phyloP scores from a whole-genome alignment of 2,329 filamentous ascomycete genomes.

The Domatiomyces globalis region DNA sequence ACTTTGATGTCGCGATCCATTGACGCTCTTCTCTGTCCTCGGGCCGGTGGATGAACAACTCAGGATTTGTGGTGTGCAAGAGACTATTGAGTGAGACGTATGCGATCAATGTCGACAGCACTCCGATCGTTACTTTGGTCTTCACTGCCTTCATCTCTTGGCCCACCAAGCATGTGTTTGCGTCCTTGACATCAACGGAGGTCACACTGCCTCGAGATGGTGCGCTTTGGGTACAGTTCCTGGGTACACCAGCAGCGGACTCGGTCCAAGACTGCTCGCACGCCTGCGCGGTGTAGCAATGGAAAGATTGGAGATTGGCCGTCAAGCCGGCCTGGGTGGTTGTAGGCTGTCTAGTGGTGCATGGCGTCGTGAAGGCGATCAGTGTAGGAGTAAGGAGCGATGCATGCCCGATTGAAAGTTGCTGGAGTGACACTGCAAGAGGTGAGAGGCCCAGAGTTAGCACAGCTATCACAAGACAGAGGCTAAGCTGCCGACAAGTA shows the following conservation, averaged over 20 bases:
- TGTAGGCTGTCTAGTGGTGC: neutral
- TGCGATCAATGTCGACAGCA: conserved; percentile 28
- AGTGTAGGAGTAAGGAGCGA: neutral
- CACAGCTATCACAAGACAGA: neutral
- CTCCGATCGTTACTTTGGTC: conserved; percentile 26
- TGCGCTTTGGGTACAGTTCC: neutral
- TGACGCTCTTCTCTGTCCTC: conserved; percentile 47
- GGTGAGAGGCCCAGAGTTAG: neutral
- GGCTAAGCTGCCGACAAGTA: neutral
- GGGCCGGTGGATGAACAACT: conserved; percentile 44
- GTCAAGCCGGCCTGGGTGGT: neutral
- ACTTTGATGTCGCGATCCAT: conserved; percentile 59
- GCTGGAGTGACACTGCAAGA: neutral
- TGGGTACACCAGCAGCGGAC: neutral
- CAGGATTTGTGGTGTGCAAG: conserved; percentile 46
- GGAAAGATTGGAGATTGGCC: neutral
- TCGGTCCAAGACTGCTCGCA: neutral
- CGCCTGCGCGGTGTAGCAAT: neutral
- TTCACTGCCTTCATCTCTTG: conserved; percentile 27
- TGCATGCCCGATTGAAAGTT: neutral
- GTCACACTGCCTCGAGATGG: neutral
- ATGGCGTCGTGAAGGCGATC: neutral
- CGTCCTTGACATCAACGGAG: neutral
- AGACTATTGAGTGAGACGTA: conserved; percentile 35
- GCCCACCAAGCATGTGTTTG: neutral